Percentiles rank a stretch among this genome's conserved stretches.
Conservation (phyloP, 495 filamentous ascomycete species). For the Penicillium nucicola region DNA sequence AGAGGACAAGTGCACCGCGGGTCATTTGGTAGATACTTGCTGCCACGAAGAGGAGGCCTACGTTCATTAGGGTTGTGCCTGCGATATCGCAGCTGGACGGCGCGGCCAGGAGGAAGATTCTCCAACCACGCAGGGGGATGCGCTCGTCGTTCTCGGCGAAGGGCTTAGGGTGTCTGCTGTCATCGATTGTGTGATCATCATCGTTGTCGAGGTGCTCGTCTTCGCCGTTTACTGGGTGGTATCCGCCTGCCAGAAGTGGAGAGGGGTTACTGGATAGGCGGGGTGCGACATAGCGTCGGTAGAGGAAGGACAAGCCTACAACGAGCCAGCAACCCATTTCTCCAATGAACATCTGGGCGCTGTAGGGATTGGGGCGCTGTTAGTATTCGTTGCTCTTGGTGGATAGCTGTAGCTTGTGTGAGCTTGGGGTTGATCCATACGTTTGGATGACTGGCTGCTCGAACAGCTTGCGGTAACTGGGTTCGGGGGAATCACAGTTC, state of each 20-base stretch:
- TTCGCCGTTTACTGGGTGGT: slow-evolving; percentile 56
- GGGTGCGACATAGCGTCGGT: slow-evolving; percentile 51
- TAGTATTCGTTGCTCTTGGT: not conserved
- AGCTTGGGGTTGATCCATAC: slow-evolving; percentile 30
- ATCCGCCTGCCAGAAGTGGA: slow-evolving; percentile 54
- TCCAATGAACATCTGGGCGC: slow-evolving; percentile 87
- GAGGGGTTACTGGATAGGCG: slow-evolving; percentile 31
- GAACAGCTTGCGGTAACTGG: slow-evolving; percentile 63
- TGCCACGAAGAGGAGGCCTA: slow-evolving; percentile 87
- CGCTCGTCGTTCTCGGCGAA: slow-evolving; percentile 42
- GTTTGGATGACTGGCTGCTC: slow-evolving; percentile 97
- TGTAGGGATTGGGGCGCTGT: slow-evolving; percentile 11
- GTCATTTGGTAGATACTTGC: slow-evolving; percentile 99
- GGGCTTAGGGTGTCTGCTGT: slow-evolving; percentile 47
- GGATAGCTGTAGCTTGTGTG: not conserved
- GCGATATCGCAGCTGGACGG: slow-evolving; percentile 92
- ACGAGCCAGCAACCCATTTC: slow-evolving; percentile 93
- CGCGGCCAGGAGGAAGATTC: slow-evolving; percentile 72
- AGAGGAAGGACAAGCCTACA: slow-evolving; percentile 62
- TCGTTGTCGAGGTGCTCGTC: slow-evolving; percentile 48
- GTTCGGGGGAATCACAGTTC: slow-evolving; percentile 76
- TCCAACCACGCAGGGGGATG: slow-evolving; percentile 64
- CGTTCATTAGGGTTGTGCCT: slow-evolving; percentile 96
- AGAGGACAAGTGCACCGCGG: slow-evolving; percentile 86
- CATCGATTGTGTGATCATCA: slow-evolving; percentile 34